phyloP scores from a whole-genome alignment of 345 rosid species.

The Salix purpurea region DNA sequence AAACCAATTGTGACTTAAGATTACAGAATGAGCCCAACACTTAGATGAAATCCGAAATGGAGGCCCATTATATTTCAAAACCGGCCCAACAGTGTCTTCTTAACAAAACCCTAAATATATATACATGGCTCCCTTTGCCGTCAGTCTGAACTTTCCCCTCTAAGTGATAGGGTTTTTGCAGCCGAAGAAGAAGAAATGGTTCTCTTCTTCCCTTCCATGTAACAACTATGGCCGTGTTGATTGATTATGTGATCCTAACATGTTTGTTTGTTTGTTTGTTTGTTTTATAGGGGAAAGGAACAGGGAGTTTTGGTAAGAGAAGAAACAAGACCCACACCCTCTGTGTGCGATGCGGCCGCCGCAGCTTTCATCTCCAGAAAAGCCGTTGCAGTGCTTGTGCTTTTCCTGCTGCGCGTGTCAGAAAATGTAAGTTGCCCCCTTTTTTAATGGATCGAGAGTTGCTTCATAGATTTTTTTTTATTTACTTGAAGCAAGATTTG shows the following conservation, averaged over 20 bases:
- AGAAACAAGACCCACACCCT: conserved; percentile 31
- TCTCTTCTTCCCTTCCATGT: not conserved
- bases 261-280: not conserved
- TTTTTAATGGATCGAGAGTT: not conserved
- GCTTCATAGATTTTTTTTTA: no score
- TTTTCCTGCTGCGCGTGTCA: conserved; percentile 21
- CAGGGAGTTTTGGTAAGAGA: conserved; percentile 29
- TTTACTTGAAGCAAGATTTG: no score
- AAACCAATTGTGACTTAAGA: no score
- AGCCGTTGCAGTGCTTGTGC: conserved; percentile 25
- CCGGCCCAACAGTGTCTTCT: not conserved
- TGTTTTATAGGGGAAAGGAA: conserved; percentile 22
- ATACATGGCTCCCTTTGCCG: not conserved
- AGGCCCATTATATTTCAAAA: not conserved
- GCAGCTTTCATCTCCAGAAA: conserved; percentile 27
- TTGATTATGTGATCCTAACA: not conserved
- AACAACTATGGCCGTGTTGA: no score
- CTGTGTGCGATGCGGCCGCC: conserved; percentile 27
- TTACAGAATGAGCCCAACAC: no score
- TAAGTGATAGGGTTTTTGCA: conserved; percentile 13
- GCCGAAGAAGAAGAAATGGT: conserved; percentile 25
- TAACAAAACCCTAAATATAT: not conserved
- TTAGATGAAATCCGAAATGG: no score
- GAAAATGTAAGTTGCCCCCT: conserved; percentile 12
- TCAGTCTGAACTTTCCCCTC: not conserved